Base-by-base conservation (phyloP, 495 filamentous ascomycete species). In the Viridothelium virens region DNA sequence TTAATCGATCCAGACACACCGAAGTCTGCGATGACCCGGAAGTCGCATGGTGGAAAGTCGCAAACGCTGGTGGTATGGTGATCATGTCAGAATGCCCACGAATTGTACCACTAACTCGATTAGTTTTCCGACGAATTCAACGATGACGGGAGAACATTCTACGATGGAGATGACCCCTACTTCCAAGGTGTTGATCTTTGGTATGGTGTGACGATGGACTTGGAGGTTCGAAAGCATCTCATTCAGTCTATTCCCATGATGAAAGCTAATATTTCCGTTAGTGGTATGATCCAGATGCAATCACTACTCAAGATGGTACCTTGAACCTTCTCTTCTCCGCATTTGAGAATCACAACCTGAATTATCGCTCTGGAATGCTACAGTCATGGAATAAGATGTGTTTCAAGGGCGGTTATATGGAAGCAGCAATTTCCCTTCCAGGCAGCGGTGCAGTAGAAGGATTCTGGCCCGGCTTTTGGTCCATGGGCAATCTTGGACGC, bases 41-140 rank as follows among this genome's bases (percentile, higher is more conserved):
- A 71, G 65, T 75, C 79, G 1, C 72, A 78, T 6, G 80, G 87
- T 71, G 89, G 89, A 6, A 84, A 79, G 62, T 84, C 80, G 44
- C 81, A 85, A 75, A 83, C 85, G 62, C 75, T 92, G 38, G 87
- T 91, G 69, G 84, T 88, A 62, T 71, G 81, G 80, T 46, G 38
- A 38, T 38, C 25, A 25, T 25, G 1, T 25, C 25, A 25, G 25
- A 25, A 25, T 25, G 25, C 25, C 25, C 25, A 25, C 25, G 25
- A 25, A 25, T 1, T 25, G 25, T 25, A 25, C 25, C 25, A 25
- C 64, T 66, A 38, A 68, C 48, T 63, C 18, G 3, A 53, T 53
- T 69, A 87, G 84, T 92, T 90, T 69, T 91, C 89, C 1, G 89
- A 92, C 66, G 89, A 91, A 69, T 92, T 92, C 72, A 89, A 90